Conservation (phyloP, 495 filamentous ascomycete genomes). For the Bombardia bombarda region DNA sequence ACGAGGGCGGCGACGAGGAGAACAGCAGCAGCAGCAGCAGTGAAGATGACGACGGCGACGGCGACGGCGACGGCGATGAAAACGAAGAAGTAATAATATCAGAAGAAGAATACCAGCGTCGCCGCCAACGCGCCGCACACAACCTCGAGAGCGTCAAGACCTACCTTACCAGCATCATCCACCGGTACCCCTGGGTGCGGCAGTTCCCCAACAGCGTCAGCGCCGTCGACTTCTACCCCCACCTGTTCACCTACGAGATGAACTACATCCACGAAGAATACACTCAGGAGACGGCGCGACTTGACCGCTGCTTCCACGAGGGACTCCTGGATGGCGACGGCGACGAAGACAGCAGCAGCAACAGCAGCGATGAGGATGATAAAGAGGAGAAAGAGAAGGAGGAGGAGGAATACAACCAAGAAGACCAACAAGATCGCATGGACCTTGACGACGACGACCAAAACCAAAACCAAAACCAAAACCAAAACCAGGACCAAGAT, state of each 20-base stretch:
- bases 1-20: background rate
- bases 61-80: background rate
- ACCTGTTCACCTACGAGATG: constrained; percentile 33
- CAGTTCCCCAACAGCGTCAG: constrained; percentile 17
- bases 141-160: constrained; percentile 18
- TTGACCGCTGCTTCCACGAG: no score
- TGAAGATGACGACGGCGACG: background rate
- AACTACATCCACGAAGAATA: constrained; percentile 29
- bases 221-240: constrained; percentile 34
- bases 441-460: background rate
- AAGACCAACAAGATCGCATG: background rate
- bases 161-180: constrained; percentile 31
- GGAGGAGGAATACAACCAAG: no score
- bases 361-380: no score
- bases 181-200: constrained; percentile 29
- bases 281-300: no score
- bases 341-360: no score
- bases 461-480: constrained; percentile 1
- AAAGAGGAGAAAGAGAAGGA: no score
- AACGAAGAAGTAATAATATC: background rate
- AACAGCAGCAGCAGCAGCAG: background rate
- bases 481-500: background rate
- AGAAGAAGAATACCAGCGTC: background rate
- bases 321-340: no score
- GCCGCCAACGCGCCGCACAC: background rate